Evolutionary conservation across 2,329 filamentous ascomycete genomes (phyloP).

Genomic region (Delphinella strobiligena): DNA sequence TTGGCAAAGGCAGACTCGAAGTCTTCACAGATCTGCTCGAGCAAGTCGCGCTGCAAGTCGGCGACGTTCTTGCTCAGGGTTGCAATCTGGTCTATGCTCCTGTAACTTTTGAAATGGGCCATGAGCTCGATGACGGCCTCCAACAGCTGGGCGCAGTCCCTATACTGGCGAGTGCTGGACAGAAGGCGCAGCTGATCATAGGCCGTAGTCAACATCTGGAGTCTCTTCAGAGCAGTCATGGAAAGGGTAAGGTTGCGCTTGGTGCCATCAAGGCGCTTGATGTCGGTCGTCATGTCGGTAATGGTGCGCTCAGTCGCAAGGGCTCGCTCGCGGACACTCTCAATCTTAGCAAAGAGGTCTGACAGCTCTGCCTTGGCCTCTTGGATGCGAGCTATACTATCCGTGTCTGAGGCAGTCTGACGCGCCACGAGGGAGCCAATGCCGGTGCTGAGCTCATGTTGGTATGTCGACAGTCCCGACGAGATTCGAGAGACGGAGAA

Average conservation of each 20-base stretch:
- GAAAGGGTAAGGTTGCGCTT: slow-evolving; percentile 93
- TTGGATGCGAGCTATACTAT: slow-evolving; percentile 84
- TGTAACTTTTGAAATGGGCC: slow-evolving; percentile 96
- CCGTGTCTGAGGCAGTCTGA: slow-evolving; percentile 75
- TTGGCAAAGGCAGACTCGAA: slow-evolving; percentile 94
- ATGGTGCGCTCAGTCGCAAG: slow-evolving; percentile 91
- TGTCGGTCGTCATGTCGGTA: slow-evolving; percentile 97
- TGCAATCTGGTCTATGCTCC: slow-evolving; percentile 96
- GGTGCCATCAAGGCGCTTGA: slow-evolving; percentile 90
- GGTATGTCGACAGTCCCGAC: slow-evolving; percentile 58
- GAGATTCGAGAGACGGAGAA: slow-evolving; percentile 64
- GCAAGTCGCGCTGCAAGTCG: slow-evolving; percentile 79
- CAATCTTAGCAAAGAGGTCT: slow-evolving; percentile 86
- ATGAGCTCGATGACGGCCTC: slow-evolving; percentile 95
- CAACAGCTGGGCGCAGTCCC: slow-evolving; percentile 84
- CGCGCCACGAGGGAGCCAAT: slow-evolving; percentile 60
- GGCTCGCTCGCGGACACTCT: slow-evolving; percentile 78
- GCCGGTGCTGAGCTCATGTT: slow-evolving; percentile 69
- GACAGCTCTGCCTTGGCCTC: slow-evolving; percentile 81
- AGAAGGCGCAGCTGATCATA: slow-evolving; percentile 87
- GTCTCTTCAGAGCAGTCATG: slow-evolving; percentile 92
- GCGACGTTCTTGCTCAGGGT: slow-evolving; percentile 84
- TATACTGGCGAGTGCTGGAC: slow-evolving; percentile 77
- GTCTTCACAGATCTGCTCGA: slow-evolving; percentile 98
- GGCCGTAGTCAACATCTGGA: slow-evolving; percentile 98